Evolutionary conservation across 805 yeast genomes (phyloP), one percentile per base, ranked within the genome.

Genomic region (Lipomyces sp.): DNA sequence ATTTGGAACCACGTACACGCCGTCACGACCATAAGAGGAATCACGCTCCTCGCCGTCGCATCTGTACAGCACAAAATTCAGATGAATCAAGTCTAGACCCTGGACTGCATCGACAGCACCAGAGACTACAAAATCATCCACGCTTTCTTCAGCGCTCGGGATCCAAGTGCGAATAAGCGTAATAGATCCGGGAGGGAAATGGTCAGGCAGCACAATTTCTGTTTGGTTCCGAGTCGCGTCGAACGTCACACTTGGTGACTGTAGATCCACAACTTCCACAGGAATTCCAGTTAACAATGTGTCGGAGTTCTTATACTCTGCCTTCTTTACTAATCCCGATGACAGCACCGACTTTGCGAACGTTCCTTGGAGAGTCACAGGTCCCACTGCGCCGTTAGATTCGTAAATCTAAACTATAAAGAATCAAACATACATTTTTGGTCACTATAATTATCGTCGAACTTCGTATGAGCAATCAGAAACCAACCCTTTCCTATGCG

Each of bases 11-110:
- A 78, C 76, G 77, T 95, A 94, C 0, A 85, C 85, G 8, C 97
- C 97, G 56, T 84, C 87, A 7, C 77, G 72, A 4, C 97, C 96
- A 30, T 78, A 83, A 71, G 93, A 86, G 11, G 86, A 84, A 75
- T 93, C 97, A 30, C 92, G 80, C 77, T 94, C 99, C 77, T 94
- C 99, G 11, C 89, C 84, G 64, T 92, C 97, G 74, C 95, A 87
- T 61, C 86, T 84, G 80, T 87, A 95, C 35, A 94, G 78, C 2
- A 92, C 74, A 1, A 87, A 86, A 75, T 93, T 93, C 73, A 94
- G 81, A 69, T 92, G 96, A 68, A 86, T 81, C 67, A 92, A 79
- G 56, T 81, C 79, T 60, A 93, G 79, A 15, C 83, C 82, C 24
- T 78, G 66, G 0, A 96, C 85, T 0, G 96, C 96, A 66, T 86